A percentile compares a stretch with the other conserved stretches of the same genome.
Evolutionary conservation across 768 basidiomycete species (phyloP).

Genomic region (Termitomyces sp.): DNA sequence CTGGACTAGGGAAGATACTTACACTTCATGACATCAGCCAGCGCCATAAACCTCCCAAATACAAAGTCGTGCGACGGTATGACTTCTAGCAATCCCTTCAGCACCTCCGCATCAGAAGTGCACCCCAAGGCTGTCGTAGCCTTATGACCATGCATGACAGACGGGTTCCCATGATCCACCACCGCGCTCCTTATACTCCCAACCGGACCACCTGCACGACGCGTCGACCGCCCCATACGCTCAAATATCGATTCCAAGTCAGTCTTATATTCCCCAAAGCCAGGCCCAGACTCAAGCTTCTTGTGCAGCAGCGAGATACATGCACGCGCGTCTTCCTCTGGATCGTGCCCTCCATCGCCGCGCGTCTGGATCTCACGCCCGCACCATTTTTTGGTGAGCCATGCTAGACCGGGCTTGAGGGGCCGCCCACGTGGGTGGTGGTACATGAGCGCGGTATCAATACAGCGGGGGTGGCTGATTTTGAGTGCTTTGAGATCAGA

Average conservation of each 20-base stretch:
- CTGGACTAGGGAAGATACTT: constrained; percentile 23
- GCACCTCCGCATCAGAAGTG: constrained; percentile 69
- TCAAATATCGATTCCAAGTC: constrained; percentile 90
- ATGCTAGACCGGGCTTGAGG: constrained; percentile 93
- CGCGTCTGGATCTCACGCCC: constrained; percentile 81
- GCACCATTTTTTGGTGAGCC: constrained; percentile 94
- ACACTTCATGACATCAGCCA: constrained; percentile 86
- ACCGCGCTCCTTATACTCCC: constrained; percentile 56
- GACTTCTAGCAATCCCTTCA: constrained; percentile 59
- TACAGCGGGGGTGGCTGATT: constrained; percentile 78
- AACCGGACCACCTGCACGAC: constrained; percentile 28
- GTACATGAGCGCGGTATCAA: constrained; percentile 88
- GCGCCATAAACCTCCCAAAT: constrained; percentile 78
- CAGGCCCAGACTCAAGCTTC: constrained; percentile 72
- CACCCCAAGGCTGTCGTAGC: constrained; percentile 76
- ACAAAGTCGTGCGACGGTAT: constrained; percentile 69
- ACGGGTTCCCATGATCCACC: constrained; percentile 82
- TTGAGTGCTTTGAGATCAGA: constrained; percentile 89
- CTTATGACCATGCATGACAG: constrained; percentile 80
- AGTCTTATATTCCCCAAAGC: constrained; percentile 82
- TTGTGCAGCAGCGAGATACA: constrained; percentile 80
- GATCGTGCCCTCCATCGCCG: constrained; percentile 87
- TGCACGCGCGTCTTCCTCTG: constrained; percentile 90
- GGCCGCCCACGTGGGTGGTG: constrained; percentile 93
- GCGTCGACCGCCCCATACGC: constrained; percentile 57